Base-by-base conservation (phyloP, 179 eudicot genomes). In the Amaranthus tricolor region DNA sequence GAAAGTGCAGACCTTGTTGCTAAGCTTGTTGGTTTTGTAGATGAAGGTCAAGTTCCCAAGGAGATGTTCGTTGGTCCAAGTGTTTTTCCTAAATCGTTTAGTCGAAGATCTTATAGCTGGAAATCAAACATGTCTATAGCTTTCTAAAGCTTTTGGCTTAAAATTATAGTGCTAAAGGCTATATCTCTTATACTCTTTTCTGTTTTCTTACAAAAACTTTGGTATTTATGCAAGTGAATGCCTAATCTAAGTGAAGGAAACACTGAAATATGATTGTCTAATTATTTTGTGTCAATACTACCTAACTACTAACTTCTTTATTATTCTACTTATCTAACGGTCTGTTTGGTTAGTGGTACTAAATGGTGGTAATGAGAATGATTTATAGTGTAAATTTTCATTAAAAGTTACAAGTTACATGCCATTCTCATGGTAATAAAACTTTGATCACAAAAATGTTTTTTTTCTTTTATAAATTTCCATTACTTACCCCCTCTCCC, bases 51-150 rank as follows among this genome's bases (percentile, higher is more conserved):
- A 57, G 84, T 82, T 15, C 86, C 92, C 0, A 90, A 89, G 85
- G 96, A 90, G 82, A 87, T 88, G 87, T 87, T 91, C 64, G 88
- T 85, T 47, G 93, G 92, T 65, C 87, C 93, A 6, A 93, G 88
- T 80, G 77, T 93, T 68, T 62, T 86, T 9, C 84, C 88, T 6
- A 88, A 79, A 75, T 67, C 82, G 40, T 53, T 78, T 8, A 86
- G 62, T 78, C 72, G 90, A 53, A 78, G 82, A 71, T 82, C 89
- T 4, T 85, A 84, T 58, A 83, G 89, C 72, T 84, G 93, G 83
- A 91, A 80, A 66, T 84, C 89, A 51, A 73, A 89, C 68, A 77
- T 89, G 60, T 48, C 85, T 78, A 70, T 77, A 71, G 54, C 67
- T n/a, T 81, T 74, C 50, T 83, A 78, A 73, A 64, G 62, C 69